Conservation (phyloP, 345 rosid genomes). For the Gossypioides kirkii region DNA sequence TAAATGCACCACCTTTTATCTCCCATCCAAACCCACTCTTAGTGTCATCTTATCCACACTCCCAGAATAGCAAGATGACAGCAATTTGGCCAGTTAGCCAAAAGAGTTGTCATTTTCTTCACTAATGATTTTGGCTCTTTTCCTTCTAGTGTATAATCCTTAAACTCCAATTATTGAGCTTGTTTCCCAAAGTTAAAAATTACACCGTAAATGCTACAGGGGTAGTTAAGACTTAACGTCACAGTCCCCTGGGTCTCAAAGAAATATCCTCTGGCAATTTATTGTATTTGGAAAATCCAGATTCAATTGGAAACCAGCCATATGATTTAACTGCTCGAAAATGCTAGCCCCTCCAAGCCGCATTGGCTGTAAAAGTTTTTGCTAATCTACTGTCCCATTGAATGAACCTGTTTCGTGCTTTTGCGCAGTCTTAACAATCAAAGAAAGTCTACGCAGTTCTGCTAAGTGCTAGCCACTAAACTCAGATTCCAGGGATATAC, state of each 20-base stretch:
- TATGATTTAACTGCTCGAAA: background rate
- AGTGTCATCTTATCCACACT: background rate
- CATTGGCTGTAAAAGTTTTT: background rate
- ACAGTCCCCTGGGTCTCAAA: background rate
- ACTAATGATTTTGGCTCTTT: slow-evolving; percentile 5
- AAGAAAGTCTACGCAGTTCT: background rate
- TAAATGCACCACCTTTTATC: too few species aligned
- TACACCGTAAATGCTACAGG: background rate
- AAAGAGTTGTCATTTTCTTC: background rate
- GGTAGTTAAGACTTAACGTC: slow-evolving; percentile 7
- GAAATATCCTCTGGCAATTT: background rate
- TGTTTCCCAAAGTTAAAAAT: background rate
- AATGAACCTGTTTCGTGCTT: background rate
- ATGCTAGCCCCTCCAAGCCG: background rate
- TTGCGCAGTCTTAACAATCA: background rate
- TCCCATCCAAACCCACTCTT: too few species aligned
- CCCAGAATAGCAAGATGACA: background rate
- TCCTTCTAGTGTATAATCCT: background rate
- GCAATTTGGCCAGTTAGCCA: background rate
- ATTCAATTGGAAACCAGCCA: background rate
- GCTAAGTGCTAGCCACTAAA: background rate
- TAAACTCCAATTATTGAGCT: background rate
- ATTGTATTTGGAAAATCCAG: background rate
- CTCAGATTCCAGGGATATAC: background rate
- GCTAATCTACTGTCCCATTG: background rate